Percentiles rank a stretch among this genome's conserved stretches.
Evolutionary conservation across 805 yeast genomes (phyloP).

Genomic region (Debaryomyces hansenii): DNA sequence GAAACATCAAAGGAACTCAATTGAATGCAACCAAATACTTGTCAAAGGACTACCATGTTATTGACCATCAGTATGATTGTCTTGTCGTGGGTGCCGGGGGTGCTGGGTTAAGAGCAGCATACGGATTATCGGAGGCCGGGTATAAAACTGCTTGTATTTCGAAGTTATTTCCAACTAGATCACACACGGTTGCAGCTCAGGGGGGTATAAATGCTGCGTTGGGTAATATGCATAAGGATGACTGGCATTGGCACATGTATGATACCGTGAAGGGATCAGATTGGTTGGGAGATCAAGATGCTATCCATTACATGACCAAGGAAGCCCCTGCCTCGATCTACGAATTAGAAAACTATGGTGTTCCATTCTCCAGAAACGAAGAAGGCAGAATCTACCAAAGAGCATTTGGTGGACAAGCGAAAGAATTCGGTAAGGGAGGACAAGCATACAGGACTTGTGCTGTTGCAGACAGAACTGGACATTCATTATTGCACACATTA

Average conservation of each 20-base stretch:
- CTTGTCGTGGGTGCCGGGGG: conserved; percentile 99
- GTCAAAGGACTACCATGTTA: conserved; percentile 76
- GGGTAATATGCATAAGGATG: conserved; percentile 97
- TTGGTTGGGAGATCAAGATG: conserved; percentile 99
- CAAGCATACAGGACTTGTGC: conserved; percentile 99
- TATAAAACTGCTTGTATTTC: conserved; percentile 97
- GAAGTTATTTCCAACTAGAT: conserved; percentile 95
- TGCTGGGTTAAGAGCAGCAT: conserved; percentile 98
- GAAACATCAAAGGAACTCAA: conserved; percentile 38
- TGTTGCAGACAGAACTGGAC: conserved; percentile 99
- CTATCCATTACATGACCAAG: conserved; percentile 97
- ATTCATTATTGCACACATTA: conserved; percentile 90
- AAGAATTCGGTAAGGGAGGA: conserved; percentile 95
- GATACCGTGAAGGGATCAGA: conserved; percentile 99
- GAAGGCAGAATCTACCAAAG: conserved; percentile 97
- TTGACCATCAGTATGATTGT: conserved; percentile 98
- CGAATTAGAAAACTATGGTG: conserved; percentile 97
- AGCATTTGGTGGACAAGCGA: conserved; percentile 98
- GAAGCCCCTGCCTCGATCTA: conserved; percentile 96
- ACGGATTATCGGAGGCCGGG: conserved; percentile 96
- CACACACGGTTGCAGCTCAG: conserved; percentile 98
- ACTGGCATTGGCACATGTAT: conserved; percentile 99
- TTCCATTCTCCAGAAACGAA: conserved; percentile 95
- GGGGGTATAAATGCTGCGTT: conserved; percentile 99
- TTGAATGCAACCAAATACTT: conserved; percentile 44